Evolutionary conservation across 169 alveolate genomes (phyloP), one percentile per base, ranked within the genome.

Genomic region (Prorocentrum cordatum): DNA sequence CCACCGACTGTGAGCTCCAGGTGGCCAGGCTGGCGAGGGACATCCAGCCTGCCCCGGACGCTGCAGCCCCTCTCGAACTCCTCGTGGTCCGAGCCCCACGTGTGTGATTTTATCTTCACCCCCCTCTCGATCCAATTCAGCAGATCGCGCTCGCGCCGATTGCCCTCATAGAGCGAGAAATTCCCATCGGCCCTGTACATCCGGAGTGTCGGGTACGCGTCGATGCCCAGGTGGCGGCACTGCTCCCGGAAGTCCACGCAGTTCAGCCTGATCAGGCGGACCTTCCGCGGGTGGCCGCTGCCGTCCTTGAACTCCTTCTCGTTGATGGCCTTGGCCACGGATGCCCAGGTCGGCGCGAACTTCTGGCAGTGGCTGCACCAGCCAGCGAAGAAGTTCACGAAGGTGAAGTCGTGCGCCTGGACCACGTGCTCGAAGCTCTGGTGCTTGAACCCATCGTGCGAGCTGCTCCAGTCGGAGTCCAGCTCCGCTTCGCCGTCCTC

Each of bases 351-450:
- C 12, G 89, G 89, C 4, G 89, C 89, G 29, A 80, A 80, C 79
- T 61, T 80, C 72, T 62, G 89, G 42, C 89, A 80, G 22, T 80
- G 89, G 33, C 66, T 61, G 77, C 89, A 79, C 86, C 86, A 75
- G 20, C 86, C 86, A 29, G 86, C 86, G 32, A 75, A 75, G 72
- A 75, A 75, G 61, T 75, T 75, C 61, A 75, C 35, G 86, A 50
- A 75, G 31, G 86, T 75, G 62, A 75, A 75, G 20, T 75, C 86
- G 26, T 75, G 86, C 3, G 66, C 86, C 86, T 75, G 86, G 22
- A 75, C 47, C 33, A 75, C 86, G 27, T 75, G 86, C 72, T 75
- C 86, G 31, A 75, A 75, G 72, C 86, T 75, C 39, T 75, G 31
- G 86, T 75, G 86, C 73, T 42, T 38, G 42, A 75, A 75, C 24